Percentiles rank a stretch among this genome's conserved stretches.
Evolutionary conservation across 129 eudicot species (phyloP).

Genomic region (Ambrosia artemisiifolia): DNA sequence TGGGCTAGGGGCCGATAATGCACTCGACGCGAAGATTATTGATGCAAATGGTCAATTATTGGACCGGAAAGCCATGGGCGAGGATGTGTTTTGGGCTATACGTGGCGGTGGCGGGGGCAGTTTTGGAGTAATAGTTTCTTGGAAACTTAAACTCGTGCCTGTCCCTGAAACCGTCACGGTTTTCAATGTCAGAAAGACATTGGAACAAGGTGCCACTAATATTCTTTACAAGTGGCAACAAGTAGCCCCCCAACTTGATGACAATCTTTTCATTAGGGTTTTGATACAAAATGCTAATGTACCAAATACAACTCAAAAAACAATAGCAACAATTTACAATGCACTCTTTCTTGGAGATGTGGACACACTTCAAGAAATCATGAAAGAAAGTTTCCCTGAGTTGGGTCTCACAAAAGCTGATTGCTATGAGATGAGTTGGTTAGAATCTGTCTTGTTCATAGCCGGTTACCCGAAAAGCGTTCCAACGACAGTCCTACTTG

Average conservation of each 20-base stretch:
- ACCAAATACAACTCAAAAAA: constrained; percentile 35
- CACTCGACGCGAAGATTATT: constrained; percentile 57
- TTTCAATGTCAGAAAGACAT: constrained; percentile 46
- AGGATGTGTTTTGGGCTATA: constrained; percentile 79
- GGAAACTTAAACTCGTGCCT: constrained; percentile 64
- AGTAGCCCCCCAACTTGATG: constrained; percentile 30
- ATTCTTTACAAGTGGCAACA: constrained; percentile 42
- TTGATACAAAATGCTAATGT: constrained; percentile 9
- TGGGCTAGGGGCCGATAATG: constrained; percentile 74
- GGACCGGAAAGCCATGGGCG: constrained; percentile 70
- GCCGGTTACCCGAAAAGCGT: constrained; percentile 50
- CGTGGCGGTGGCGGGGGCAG: constrained; percentile 79
- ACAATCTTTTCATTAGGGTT: constrained; percentile 40
- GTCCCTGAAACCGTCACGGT: constrained; percentile 65
- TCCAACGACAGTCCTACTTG: constrained; percentile 47
- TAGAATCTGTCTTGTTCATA: constrained; percentile 61
- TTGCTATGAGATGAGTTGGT: constrained; percentile 76
- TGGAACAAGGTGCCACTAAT: constrained; percentile 43
- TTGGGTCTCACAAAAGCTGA: constrained; percentile 49
- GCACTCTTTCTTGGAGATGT: constrained; percentile 63
- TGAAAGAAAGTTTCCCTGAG: constrained; percentile 56
- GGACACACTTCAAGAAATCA: constrained; percentile 34
- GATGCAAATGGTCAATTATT: constrained; percentile 48
- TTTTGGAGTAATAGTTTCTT: constrained; percentile 60
- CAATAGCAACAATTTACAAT: constrained; percentile 42